These are phyloP conservation scores for Poterioochromonas sp. DNA, from an alignment of 352 stramenopile species.

Conservation along the genomic window DNA sequence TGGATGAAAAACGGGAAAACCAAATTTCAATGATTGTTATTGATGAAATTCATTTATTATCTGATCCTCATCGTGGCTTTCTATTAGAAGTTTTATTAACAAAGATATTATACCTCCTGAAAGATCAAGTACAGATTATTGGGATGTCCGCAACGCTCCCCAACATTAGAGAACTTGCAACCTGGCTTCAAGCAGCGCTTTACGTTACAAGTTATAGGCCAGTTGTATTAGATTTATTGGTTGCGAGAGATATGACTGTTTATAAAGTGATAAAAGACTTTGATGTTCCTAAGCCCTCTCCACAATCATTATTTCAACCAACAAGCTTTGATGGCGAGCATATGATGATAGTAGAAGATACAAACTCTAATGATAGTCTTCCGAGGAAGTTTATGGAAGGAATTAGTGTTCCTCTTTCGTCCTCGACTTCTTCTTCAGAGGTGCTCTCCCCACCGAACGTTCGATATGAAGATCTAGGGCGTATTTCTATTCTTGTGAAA, in stretches of 20 bases:
- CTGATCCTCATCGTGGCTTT: conserved; percentile 43
- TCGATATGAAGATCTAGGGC: no score
- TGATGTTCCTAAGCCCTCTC: no score
- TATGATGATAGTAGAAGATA: background rate
- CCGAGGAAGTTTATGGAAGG: no score
- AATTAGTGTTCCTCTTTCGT: no score
- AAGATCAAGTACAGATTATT: conserved; percentile 43
- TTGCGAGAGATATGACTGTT: conserved; percentile 12
- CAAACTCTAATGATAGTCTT: no score
- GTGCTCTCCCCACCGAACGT: no score
- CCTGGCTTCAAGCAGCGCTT: conserved; percentile 42
- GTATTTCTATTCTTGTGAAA: no score
- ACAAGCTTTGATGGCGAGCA: background rate
- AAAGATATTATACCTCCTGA: conserved; percentile 37
- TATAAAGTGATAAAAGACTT: background rate
- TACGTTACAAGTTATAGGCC: conserved; percentile 44
- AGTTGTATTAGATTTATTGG: conserved; percentile 36
- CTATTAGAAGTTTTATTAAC: conserved; percentile 46
- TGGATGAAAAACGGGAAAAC: conserved; percentile 38
- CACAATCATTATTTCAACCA: no score
- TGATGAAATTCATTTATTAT: conserved; percentile 48
- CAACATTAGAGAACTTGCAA: conserved; percentile 45
- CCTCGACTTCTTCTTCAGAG: no score
- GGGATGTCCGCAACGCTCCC: conserved; percentile 47
- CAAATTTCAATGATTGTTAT: conserved; percentile 42